A percentile compares a stretch with the other conserved stretches of the same genome.
These are phyloP conservation scores for Aschersonia sp. DNA, from an alignment of 2,329 filamentous ascomycete species.

Conservation along the genomic window DNA sequence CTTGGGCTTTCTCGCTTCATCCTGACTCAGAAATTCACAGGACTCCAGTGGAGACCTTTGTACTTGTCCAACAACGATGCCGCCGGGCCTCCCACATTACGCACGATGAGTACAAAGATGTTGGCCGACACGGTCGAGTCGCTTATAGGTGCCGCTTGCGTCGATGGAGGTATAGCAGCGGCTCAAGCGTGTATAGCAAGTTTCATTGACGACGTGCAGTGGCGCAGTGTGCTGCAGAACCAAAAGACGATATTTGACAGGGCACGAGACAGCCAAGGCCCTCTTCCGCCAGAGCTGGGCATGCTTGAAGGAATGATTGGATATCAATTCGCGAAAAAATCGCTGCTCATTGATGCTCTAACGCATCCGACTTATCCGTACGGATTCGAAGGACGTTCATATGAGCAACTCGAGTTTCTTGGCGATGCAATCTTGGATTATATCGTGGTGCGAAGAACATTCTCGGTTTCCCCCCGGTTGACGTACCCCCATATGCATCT, in stretches of 20 bases:
- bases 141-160: slow-evolving; percentile 60
- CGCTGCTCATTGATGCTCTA: slow-evolving; percentile 61
- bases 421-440: slow-evolving; percentile 77
- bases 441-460: slow-evolving; percentile 53
- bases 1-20: slow-evolving; percentile 60
- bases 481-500: slow-evolving; percentile 53
- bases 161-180: slow-evolving; percentile 51
- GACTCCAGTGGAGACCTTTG: slow-evolving; percentile 55
- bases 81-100: slow-evolving; percentile 1
- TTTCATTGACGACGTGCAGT: slow-evolving; percentile 48
- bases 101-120: slow-evolving; percentile 54
- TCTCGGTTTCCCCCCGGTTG: slow-evolving; percentile 25
- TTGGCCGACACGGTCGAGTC: slow-evolving; percentile 82
- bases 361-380: slow-evolving; percentile 56
- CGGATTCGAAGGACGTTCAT: slow-evolving; percentile 21
- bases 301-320: slow-evolving; percentile 53
- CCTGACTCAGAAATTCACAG: slow-evolving; percentile 50
- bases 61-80: slow-evolving; percentile 29
- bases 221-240: slow-evolving; percentile 29
- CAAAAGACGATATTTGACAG: slow-evolving; percentile 27
- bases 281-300: slow-evolving; percentile 24
- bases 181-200: slow-evolving; percentile 49
- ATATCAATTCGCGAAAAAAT: slow-evolving; percentile 54
- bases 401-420: slow-evolving; percentile 73
- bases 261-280: slow-evolving; percentile 16